Evolutionary conservation across 2,329 filamentous ascomycete species (phyloP), one percentile per base, ranked within the genome.

Genomic region (Aotearoamyces nothofagi): DNA sequence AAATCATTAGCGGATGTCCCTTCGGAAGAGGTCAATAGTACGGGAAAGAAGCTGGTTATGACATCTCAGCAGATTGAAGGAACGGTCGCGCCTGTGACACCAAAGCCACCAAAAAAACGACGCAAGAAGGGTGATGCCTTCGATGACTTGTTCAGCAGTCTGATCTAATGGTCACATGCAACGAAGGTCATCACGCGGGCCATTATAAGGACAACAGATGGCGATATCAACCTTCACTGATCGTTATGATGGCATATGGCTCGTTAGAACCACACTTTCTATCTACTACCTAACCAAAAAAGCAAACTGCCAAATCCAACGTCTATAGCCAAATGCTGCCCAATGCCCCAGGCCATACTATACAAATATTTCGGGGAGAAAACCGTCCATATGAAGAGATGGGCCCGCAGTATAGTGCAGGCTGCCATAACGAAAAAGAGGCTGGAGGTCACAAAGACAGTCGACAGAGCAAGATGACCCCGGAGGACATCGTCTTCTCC

Each of bases 341-440:
- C 80, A 25, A 87, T 47, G 37, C 69, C 73, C 92, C 90, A 98
- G 9, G 78, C 83, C 62, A 90, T 78, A 38, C 74, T 80, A 51
- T 92, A 98, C 40, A 98, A 56, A 52, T 86, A 96, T 53, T 96
- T 98, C 0, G 90, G 90, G 39, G 82, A 92, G 53, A 98, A 98
- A 8, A 98, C 90, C 1, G 87, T 96, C 90, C 90, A 98, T 36
- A 98, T 86, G 50, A 98, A 98, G 33, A 98, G 53, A 60, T 98
- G 90, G 16, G 81, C 83, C 40, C 87, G 63, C 47, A 98, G 53
- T 5, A 69, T 62, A 26, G 79, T 84, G 52, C 90, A 98, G 10
- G 87, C 84, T 9, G 66, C 70, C 87, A 96, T 96, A 14, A 94
- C 77, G 26, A 72, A 77, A 3, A 71, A 54, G 30, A 81, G 54